Base-by-base conservation (phyloP, 306 rosid genomes). In the Macrotyloma uniflorum region DNA sequence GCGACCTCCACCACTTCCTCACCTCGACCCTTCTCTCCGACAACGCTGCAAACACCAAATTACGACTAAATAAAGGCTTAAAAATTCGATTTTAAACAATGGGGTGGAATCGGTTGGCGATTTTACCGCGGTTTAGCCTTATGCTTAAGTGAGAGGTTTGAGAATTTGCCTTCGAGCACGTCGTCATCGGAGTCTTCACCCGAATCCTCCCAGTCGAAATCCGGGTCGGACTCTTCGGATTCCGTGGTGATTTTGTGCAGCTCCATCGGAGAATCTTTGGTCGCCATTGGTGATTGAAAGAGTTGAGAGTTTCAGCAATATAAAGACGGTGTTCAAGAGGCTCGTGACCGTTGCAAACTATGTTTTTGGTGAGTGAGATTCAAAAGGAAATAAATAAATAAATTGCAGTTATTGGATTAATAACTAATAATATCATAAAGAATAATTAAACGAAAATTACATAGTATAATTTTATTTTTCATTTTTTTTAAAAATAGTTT, bases 111-210 rank as follows among this genome's bases (percentile, higher is more conserved):
- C 36, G 42, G 53, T 23, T 23, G 11, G 40, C 32, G 65, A 61
- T 36, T 87, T 53, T 79, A 89, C 93, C 82, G 59, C 14, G 85
- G 32, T 73, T 76, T 84, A 0, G 86, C 11, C 43, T 67, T 90
- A 43, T 67, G 85, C 33, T 45, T 51, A 82, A 91, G 75, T 15
- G 88, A 84, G 80, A 88, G 89, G 49, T 80, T 71, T 13, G 94
- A 84, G 61, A 87, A 72, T 61, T 74, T 83, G 67, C 89, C 87
- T 82, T 91, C 87, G 22, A 79, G 78, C 68, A 38, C 23, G 70
- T 18, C 69, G 64, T 32, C 84, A 79, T 76, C 85, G 1, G 87
- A 83, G 79, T 91, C 94, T 5, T 11, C 51, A 22, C 70, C 86
- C 0, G 85, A 84, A 70, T 85, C 94, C 22, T 88, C 83, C 2